phyloP scores from a whole-genome alignment of 192 early-diverging fungal genomes.

The Coemansia sp. region DNA sequence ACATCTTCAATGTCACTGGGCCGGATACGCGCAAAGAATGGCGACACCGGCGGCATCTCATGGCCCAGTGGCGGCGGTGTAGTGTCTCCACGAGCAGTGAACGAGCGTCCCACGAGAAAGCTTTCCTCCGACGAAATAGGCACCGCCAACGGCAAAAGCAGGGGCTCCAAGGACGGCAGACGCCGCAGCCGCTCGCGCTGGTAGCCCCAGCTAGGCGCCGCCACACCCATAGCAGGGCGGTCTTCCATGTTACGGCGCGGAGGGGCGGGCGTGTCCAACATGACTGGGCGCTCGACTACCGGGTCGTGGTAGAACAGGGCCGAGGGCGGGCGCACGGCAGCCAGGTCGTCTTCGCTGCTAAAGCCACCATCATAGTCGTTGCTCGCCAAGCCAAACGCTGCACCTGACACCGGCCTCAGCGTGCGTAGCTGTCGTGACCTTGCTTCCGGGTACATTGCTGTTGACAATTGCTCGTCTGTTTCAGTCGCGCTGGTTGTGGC shows the following conservation, averaged over 20 bases:
- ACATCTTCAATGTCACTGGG: constrained; percentile 20
- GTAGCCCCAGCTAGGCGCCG: not conserved
- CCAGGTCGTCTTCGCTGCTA: constrained; percentile 15
- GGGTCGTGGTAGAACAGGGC: constrained; percentile 16
- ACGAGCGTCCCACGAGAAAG: not conserved
- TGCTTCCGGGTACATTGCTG: not conserved
- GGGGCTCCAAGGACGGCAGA: not conserved
- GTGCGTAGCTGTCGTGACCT: not conserved
- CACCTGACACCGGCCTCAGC: constrained; percentile 2
- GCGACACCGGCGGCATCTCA: constrained; percentile 46
- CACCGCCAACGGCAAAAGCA: not conserved
- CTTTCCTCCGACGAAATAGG: not conserved
- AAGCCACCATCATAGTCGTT: not conserved
- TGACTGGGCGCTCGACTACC: not conserved
- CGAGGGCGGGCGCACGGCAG: constrained; percentile 28
- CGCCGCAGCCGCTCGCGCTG: constrained; percentile 1
- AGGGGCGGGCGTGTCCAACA: constrained; percentile 32
- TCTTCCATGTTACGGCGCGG: constrained; percentile 37
- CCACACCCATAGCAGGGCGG: not conserved
- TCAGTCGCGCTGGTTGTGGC: not conserved
- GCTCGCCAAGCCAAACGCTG: not conserved
- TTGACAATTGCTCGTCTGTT: not conserved
- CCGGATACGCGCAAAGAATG: constrained; percentile 37
- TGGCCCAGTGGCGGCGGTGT: constrained; percentile 19
- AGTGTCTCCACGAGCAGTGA: not conserved